Evolutionary conservation across 495 filamentous ascomycete genomes (phyloP).

Genomic region (Podospora pseudocomata): DNA sequence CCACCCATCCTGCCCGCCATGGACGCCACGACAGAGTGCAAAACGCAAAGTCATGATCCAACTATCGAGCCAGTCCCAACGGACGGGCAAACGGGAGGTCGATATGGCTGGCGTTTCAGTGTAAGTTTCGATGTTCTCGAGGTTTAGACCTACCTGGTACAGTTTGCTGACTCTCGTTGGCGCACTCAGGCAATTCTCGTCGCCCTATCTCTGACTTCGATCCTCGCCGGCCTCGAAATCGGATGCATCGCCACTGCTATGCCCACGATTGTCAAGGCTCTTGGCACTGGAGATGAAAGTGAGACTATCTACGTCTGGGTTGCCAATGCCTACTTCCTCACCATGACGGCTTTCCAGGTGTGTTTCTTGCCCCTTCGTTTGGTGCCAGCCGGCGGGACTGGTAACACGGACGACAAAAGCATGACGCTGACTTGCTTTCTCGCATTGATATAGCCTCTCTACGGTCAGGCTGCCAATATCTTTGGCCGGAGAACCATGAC

Average conservation of each 20-base stretch:
- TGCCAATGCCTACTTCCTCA: conserved; percentile 3
- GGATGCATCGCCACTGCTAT: conserved; percentile 5
- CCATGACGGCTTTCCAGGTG: conserved; percentile 13
- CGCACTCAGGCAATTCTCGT: not conserved
- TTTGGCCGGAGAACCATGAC: conserved; percentile 20
- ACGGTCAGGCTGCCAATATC: conserved; percentile 23
- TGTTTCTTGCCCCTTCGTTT: not conserved
- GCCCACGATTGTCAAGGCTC: not conserved
- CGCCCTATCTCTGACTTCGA: not conserved
- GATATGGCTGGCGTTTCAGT: not conserved
- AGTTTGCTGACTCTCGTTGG: not conserved
- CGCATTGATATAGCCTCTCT: conserved; percentile 7
- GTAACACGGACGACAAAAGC: not conserved
- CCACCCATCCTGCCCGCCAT: not conserved
- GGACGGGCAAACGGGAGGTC: not conserved
- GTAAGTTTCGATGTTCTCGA: not conserved
- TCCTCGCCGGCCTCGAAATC: conserved; percentile 3
- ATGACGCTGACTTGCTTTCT: not conserved
- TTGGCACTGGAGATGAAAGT: not conserved
- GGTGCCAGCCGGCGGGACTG: not conserved
- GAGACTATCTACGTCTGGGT: conserved; percentile 3
- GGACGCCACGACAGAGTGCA: not conserved
- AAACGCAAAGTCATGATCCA: not conserved
- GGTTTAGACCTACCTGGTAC: not conserved
- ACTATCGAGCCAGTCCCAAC: not conserved